Evolutionary conservation across 768 basidiomycete species (phyloP).

Genomic region (Pleurotus giganteus): DNA sequence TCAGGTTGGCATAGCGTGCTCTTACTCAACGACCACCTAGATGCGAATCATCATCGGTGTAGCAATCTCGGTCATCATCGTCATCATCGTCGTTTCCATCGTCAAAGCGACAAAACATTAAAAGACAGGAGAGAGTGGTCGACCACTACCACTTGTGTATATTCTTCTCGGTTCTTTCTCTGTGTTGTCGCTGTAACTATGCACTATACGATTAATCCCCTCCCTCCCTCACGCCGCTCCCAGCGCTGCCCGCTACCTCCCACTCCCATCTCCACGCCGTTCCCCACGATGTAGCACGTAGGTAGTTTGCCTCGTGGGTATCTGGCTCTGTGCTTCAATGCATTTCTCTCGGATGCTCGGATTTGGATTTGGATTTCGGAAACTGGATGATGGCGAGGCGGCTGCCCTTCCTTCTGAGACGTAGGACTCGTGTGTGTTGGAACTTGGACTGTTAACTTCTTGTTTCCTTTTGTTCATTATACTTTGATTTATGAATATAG

Average conservation of each 20-base stretch:
- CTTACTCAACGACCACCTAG: slow-evolving; percentile 33
- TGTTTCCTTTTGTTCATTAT: background rate
- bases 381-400: too few species aligned
- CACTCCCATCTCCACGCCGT: too few species aligned
- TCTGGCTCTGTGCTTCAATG: too few species aligned
- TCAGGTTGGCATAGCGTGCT: background rate
- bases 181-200: slow-evolving; percentile 13
- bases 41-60: slow-evolving; percentile 97
- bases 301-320: too few species aligned
- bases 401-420: too few species aligned
- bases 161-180: background rate
- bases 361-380: too few species aligned
- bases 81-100: slow-evolving; percentile 95
- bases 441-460: background rate
- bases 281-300: background rate
- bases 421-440: too few species aligned
- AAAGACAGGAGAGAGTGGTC: slow-evolving; percentile 4
- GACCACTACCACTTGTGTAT: background rate
- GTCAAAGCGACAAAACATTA: slow-evolving; percentile 77
- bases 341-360: too few species aligned
- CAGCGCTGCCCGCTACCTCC: background rate
- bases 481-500: slow-evolving; percentile 1
- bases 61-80: slow-evolving; percentile 84
- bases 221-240: background rate
- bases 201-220: slow-evolving; percentile 12